Base-by-base conservation (phyloP, 2,329 filamentous ascomycete genomes). In the Metarhizium album region DNA sequence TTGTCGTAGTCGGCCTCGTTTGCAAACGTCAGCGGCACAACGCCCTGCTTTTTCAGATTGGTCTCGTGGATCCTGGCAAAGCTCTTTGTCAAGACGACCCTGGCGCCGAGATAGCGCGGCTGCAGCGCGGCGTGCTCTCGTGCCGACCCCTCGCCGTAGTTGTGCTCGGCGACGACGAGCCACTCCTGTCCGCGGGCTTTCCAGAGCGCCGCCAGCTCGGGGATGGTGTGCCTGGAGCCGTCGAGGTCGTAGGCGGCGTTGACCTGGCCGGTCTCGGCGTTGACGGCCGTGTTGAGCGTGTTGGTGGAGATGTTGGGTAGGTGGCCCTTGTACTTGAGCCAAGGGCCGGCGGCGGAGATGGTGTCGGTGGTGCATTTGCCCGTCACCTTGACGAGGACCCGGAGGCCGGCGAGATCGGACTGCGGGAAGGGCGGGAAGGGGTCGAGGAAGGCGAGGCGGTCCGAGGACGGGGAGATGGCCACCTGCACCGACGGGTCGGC, bases 281-380 rank as follows among this genome's bases (percentile, higher is more conserved):
- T 96, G 65, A 90, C 78, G 53, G 93, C 93, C 49, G 90, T 93
- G 71, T 96, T 96, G 58, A 98, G 82, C 2, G 93, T 98, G 79
- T 98, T 98, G 65, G 89, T 89, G 60, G 84, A 87, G 68, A 98
- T 98, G 75, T 98, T 98, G 67, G 93, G 89, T 55, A 98, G 81
- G 70, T 98, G 93, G 55, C 93, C 93, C 77, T 97, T 97, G 82
- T 97, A 98, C 72, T 97, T 97, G 59, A 98, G 81, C 91, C 91
- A 97, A 16, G 91, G 91, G 5, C 91, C 91, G 1, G 91, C 91
- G 33, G 91, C 91, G 37, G 90, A 97, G 70, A 98, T 98, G 60
- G 93, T 97, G 71, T 98, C 93, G 42, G 93, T 98, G 52, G 93
- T 98, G 77, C 93, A 98, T 73, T 98, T 95, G 57, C 93, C 93